Evolutionary conservation across 2,329 filamentous ascomycete genomes (phyloP).

Genomic region (Xylaria sp.): DNA sequence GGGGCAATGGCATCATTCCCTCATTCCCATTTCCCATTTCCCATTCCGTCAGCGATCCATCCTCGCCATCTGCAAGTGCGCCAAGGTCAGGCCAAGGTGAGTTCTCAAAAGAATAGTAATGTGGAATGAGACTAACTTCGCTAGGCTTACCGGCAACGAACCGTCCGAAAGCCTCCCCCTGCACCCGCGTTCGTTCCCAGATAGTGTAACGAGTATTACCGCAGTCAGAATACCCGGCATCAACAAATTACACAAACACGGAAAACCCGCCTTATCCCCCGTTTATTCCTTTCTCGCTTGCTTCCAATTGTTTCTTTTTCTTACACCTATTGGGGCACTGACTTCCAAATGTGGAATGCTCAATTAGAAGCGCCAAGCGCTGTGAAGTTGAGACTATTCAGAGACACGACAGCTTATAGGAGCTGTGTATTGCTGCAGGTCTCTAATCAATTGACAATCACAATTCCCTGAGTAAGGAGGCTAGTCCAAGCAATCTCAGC

Average conservation of each 20-base stretch:
- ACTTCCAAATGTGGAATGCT: not conserved
- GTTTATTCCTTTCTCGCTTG: constrained; percentile 16
- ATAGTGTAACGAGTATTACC: not conserved
- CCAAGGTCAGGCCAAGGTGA: too few species aligned
- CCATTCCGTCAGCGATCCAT: constrained; percentile 10
- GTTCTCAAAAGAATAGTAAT: not conserved
- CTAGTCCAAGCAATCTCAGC: constrained; percentile 7
- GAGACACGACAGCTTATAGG: not conserved
- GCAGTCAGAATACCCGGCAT: not conserved
- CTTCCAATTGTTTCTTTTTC: constrained; percentile 17
- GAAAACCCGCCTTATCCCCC: constrained; percentile 5
- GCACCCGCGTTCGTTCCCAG: constrained; percentile 23
- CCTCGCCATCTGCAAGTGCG: constrained; percentile 14
- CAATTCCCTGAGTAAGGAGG: constrained; percentile 1
- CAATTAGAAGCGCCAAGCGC: constrained; percentile 11
- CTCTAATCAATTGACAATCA: not conserved
- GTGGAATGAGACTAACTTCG: constrained; percentile 29
- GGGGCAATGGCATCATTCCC: constrained; percentile 15
- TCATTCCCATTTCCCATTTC: not conserved
- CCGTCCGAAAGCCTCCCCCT: constrained; percentile 23
- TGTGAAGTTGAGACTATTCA: not conserved
- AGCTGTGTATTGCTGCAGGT: not conserved
- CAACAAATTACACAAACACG: constrained; percentile 16
- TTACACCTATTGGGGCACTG: constrained; percentile 7
- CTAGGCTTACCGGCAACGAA: constrained; percentile 33